Conservation (phyloP, 345 rosid genomes). For the Gossypium ekmanianum region DNA sequence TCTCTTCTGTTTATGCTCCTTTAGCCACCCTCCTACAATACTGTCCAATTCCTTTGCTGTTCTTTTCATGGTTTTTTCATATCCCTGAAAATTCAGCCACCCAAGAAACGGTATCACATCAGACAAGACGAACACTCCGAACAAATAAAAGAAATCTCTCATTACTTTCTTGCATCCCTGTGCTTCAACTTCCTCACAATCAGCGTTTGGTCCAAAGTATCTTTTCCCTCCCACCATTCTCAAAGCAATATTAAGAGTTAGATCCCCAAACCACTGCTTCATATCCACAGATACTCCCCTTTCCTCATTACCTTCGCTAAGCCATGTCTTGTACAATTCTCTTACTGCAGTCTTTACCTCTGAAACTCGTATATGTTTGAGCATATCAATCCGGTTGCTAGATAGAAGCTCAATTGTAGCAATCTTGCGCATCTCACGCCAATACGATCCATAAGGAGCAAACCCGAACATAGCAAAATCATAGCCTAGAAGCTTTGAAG, state of each 20-base stretch:
- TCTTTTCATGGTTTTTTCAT: slow-evolving; percentile 31
- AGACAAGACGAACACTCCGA: slow-evolving; percentile 29
- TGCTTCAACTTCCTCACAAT: slow-evolving; percentile 13
- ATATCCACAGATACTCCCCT: slow-evolving; percentile 25
- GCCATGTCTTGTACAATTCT: slow-evolving; percentile 18
- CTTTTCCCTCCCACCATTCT: slow-evolving; percentile 36
- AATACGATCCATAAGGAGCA: slow-evolving; percentile 39
- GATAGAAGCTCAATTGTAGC: slow-evolving; percentile 31
- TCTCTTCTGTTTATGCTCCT: slow-evolving; percentile 39
- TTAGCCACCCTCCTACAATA: slow-evolving; percentile 29
- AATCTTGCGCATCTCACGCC: slow-evolving; percentile 41
- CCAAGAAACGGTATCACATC: slow-evolving; percentile 39
- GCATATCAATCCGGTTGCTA: slow-evolving; percentile 25
- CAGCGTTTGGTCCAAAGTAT: slow-evolving; percentile 15
- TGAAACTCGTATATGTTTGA: slow-evolving; percentile 24
- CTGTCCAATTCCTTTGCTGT: slow-evolving; percentile 33
- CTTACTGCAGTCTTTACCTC: slow-evolving; percentile 23
- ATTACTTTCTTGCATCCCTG: slow-evolving; percentile 10
- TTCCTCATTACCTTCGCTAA: slow-evolving; percentile 7
- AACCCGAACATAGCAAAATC: slow-evolving; percentile 38
- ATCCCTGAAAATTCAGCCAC: slow-evolving; percentile 37
- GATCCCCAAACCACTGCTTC: slow-evolving; percentile 37
- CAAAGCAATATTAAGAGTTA: slow-evolving; percentile 23
- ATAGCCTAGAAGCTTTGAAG: slow-evolving; percentile 33
- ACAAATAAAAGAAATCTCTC: slow-evolving; percentile 20